Evolutionary conservation across 108 stramenopile genomes (phyloP).

Genomic region (Nannochloropsis gaditana): DNA sequence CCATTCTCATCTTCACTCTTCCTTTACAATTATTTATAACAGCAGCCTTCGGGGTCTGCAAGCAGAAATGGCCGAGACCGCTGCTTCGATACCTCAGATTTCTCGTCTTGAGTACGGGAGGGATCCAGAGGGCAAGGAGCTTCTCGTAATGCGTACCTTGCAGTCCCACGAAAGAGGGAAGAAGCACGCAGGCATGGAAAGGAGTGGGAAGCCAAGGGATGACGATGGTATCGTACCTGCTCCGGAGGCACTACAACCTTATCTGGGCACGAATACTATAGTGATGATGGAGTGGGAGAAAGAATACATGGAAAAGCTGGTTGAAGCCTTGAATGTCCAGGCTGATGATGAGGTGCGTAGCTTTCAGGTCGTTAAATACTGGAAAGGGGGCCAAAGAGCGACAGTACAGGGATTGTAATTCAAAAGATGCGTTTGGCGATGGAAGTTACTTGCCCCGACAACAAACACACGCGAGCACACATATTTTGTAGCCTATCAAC

Average conservation of each 20-base stretch:
- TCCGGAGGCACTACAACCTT: slow-evolving; percentile 15
- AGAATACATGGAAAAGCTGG: slow-evolving; percentile 39
- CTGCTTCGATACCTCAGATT: background rate
- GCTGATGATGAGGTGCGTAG: slow-evolving; percentile 8
- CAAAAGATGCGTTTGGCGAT: no score
- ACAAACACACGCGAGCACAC: no score
- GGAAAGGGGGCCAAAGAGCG: no score
- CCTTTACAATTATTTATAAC: no score
- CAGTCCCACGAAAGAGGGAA: background rate
- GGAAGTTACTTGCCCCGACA: no score
- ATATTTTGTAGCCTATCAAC: no score
- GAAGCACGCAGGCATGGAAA: background rate
- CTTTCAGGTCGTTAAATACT: no score
- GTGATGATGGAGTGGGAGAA: slow-evolving; percentile 50
- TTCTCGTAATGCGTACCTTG: slow-evolving; percentile 25
- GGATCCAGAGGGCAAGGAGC: slow-evolving; percentile 31
- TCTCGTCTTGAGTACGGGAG: slow-evolving; percentile 32
- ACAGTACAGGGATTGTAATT: no score
- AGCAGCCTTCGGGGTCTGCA: no score
- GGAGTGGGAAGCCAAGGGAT: background rate
- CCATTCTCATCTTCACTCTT: no score
- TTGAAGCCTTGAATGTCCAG: slow-evolving; percentile 30
- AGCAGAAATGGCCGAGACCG: no score
- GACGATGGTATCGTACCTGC: background rate
- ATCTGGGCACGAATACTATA: slow-evolving; percentile 40